Base-by-base conservation (phyloP, 2,329 filamentous ascomycete genomes). In the Claviceps maximensis region DNA sequence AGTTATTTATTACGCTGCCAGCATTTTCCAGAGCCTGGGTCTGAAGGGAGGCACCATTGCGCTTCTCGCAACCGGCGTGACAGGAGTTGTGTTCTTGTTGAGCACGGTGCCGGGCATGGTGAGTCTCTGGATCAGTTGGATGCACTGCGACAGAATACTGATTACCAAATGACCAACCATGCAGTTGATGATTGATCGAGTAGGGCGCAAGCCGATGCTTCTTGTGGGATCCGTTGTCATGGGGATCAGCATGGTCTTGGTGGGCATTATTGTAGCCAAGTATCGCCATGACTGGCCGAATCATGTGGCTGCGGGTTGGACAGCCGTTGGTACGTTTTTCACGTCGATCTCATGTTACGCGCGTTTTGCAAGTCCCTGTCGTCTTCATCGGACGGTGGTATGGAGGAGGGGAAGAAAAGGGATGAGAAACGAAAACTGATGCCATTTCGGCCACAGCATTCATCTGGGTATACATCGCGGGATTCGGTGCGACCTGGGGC, bases 61-160 rank as follows among this genome's bases (percentile, higher is more conserved):
- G 13, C 73, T 87, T 1, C 71, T 87, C 9, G 83, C 84, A 0
- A 87, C 83, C 0, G 84, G 84, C 9, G 83, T 87, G 0, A 83
- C 84, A 4, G 84, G 84, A 3, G 82, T 87, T 38, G 78, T 80
- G 50, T 84, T 86, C 74, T 82, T 86, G 58, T 55, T 66, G 8
- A 60, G 55, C 45, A 67, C 65, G 3, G 53, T 67, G 2, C 65
- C 65, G 1, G 49, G 41, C 10, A 67, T 67, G 64, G 62, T 57
- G 23, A 49, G 53, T 38, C 15, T 13, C 23, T 40, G 48, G 25
- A 46, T 15, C 36, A 15, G 33, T 7, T 15, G 33, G 13, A 36
- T 36, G 13, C 33, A 36, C 12, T 15, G 13, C 33, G 33, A 13
- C 33, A 36, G 7, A 33, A 33, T 12, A 33, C 33, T 36, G 17